Evolutionary conservation across 1,284 basidiomycete species (phyloP), one percentile per base, ranked within the genome.

Genomic region (Meira nashicola): DNA sequence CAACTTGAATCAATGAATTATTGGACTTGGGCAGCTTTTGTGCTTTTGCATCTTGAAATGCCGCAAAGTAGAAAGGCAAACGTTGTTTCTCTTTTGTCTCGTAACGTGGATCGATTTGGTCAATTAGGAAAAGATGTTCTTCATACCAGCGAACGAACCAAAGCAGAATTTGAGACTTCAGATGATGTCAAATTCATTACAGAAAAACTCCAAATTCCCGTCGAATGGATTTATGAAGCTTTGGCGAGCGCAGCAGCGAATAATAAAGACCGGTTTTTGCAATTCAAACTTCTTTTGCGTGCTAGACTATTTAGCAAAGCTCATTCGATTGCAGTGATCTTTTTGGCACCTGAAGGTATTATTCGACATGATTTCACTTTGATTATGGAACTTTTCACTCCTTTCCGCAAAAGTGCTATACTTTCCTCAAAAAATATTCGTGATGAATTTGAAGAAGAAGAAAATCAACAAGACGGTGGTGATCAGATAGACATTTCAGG

Each of bases 271-370:
- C 76, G 88, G 1, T 95, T 85, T 76, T 82, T 83, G 1, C 90
- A 92, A 40, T 96, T 89, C 78, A 84, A 89, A 59, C 80, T 87
- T 44, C 89, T 89, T 73, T 81, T 91, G 49, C 78, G 84, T 23
- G 90, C 91, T 1, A 84, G 85, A 17, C 78, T 86, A 41, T 87
- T 85, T 67, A 84, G 86, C 49, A 81, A 84, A 6, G 92, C 94
- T 0, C 92, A 96, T 76, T 84, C 86, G 43, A 82, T 95, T 21
- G 89, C 89, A 1, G 83, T 92, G 33, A 79, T 82, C 6, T 86
- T 92, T 65, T 84, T 98, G n/a, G 90, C 90, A 8, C 90, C 92
- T 1, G 94, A 97, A 70, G 90, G 89, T 0, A 82, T 96, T 55
- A 83, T 96, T 47, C 83, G 89, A 9, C 84, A 86, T 52, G 93